Conservation (phyloP, 1,139 yeast species). For the Protomyces inundatus region DNA sequence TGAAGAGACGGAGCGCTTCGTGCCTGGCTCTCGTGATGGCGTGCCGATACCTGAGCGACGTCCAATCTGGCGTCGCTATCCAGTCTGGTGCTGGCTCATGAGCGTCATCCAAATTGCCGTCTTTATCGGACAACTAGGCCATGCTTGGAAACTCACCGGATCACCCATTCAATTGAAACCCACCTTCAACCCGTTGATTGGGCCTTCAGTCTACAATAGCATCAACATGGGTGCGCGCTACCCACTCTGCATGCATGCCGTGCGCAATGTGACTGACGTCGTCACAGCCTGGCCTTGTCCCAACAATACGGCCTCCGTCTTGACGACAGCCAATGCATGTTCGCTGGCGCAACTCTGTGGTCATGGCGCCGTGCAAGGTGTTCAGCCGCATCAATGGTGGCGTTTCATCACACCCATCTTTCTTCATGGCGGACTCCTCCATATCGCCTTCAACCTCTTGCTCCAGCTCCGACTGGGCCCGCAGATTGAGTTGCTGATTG, state of each 20-base stretch:
- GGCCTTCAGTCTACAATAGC: constrained; percentile 58
- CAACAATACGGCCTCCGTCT: constrained; percentile 52
- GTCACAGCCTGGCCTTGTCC: constrained; percentile 58
- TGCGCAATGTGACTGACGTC: constrained; percentile 51
- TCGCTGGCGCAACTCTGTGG: constrained; percentile 59
- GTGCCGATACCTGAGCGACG: not conserved
- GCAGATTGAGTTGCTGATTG: constrained; percentile 57
- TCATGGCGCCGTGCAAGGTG: constrained; percentile 44
- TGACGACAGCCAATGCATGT: constrained; percentile 50
- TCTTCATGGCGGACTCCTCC: constrained; percentile 69
- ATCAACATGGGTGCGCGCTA: constrained; percentile 51
- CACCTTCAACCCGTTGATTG: constrained; percentile 72
- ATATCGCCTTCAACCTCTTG: constrained; percentile 59
- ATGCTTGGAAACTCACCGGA: constrained; percentile 59
- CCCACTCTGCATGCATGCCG: constrained; percentile 63
- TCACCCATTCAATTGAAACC: constrained; percentile 67
- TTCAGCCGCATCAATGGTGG: constrained; percentile 62
- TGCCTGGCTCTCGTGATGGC: not conserved
- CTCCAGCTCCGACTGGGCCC: constrained; percentile 60
- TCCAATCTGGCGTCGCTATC: not conserved
- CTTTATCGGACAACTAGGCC: constrained; percentile 62
- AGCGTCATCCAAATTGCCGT: constrained; percentile 51
- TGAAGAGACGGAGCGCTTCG: not conserved
- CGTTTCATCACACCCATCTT: constrained; percentile 66
- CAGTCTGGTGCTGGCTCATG: constrained; percentile 30